Percentiles rank a stretch among this genome's conserved stretches.
Evolutionary conservation across 306 rosid genomes (phyloP).

Genomic region (Carpinus fangiana): DNA sequence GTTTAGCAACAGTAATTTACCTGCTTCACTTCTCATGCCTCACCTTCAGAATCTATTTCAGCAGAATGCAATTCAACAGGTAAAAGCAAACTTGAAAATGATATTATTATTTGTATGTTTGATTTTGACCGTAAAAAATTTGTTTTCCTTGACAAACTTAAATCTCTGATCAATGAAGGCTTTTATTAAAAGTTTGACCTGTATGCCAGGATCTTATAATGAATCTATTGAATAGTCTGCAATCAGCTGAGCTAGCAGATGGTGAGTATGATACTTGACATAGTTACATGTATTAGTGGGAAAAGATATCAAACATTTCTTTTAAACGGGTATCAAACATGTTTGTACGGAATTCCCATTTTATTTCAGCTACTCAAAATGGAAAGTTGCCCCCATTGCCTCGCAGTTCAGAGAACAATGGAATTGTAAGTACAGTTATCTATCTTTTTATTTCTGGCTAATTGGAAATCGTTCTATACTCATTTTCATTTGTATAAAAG

Average conservation of each 20-base stretch:
- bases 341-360: slow-evolving; percentile 28
- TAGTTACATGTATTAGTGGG: slow-evolving; percentile 13
- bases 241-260: slow-evolving; percentile 64
- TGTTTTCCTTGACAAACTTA: slow-evolving; percentile 11
- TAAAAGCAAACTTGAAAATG: slow-evolving; percentile 31
- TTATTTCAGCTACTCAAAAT: slow-evolving; percentile 70
- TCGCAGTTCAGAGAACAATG: slow-evolving; percentile 80
- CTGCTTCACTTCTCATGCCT: slow-evolving; percentile 74
- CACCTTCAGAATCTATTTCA: slow-evolving; percentile 89
- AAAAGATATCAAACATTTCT: slow-evolving; percentile 23
- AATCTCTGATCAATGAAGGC: slow-evolving; percentile 21
- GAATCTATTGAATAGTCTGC: slow-evolving; percentile 75
- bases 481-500: not conserved
- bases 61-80: slow-evolving; percentile 96
- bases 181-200: slow-evolving; percentile 31
- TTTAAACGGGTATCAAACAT: slow-evolving; percentile 16
- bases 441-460: not conserved
- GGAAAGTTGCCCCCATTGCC: slow-evolving; percentile 89
- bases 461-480: not conserved
- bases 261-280: slow-evolving; percentile 53
- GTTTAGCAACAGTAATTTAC: slow-evolving; percentile 48
- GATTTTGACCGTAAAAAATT: slow-evolving; percentile 13
- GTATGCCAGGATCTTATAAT: slow-evolving; percentile 77
- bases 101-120: slow-evolving; percentile 24
- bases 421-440: slow-evolving; percentile 59